Evolutionary conservation across 768 basidiomycete species (phyloP), one percentile per base, ranked within the genome.

Genomic region (Dioszegia aurantiaca): DNA sequence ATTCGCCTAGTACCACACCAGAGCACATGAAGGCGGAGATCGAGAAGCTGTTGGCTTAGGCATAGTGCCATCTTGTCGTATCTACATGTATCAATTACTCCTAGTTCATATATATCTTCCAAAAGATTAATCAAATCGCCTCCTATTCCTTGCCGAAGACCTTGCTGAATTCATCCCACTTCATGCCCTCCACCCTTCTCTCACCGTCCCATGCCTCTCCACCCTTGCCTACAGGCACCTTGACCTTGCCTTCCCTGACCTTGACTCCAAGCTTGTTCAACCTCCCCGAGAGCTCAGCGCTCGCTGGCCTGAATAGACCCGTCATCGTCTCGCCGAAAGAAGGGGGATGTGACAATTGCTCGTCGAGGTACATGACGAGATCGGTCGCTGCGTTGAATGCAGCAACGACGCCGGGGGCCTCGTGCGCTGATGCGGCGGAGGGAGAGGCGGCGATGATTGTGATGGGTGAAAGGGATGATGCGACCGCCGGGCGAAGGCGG

Each of bases 21-120:
- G 69, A 73, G 40, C 44, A 48, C 19, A 39, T 73, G 26, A 60
- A 61, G 24, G 56, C 60, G 44, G 69, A 67, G 44, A 73, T 73
- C 47, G 72, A 68, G 48, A 68, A 69, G 59, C 39, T 70, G 37
- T 43, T 71, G 36, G 30, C 11, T 24, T 21, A 14, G 33, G 45
- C 17, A 41, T 41, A n/a, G 16, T 5, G 5, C 17, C 5, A n/a
- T 4, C 43, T 4, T 23, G 19, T 23, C 43, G 43, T 10, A 11
- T 44, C 43, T 44, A 5, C 21, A 14, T 42, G 40, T 42, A 42
- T 46, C 12, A 46, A 46, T 47, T 28, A 45, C 16, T 5, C 19
- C 24, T 45, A 45, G 19, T 21, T 10, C 26, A 30, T n/a, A n/a
- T 47, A 21, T 30, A 47, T 30, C 8, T 24, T 5, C n/a, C 19